These are phyloP conservation scores for Tuber borchii DNA, from an alignment of 495 filamentous ascomycete species.

Conservation along the genomic window DNA sequence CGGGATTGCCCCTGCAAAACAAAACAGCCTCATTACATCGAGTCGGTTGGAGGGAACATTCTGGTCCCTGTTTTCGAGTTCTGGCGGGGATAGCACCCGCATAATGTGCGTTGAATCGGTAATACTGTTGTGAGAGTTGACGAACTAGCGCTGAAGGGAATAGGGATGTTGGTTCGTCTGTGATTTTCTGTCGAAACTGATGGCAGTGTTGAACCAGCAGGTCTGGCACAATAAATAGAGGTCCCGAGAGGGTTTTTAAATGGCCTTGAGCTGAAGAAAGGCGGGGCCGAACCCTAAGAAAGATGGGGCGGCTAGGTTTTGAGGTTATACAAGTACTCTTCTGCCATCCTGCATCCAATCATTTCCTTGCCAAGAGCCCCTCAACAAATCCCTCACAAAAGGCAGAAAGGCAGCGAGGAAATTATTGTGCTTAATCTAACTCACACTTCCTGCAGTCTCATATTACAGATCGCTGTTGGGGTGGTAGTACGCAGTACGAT, in stretches of 20 bases:
- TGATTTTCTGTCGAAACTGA: neutral
- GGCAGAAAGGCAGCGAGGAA: neutral
- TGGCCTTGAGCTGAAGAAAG: neutral
- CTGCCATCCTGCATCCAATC: neutral
- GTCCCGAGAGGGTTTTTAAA: neutral
- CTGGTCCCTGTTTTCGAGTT: neutral
- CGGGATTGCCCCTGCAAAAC: neutral
- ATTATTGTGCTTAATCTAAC: neutral
- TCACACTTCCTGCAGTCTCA: neutral
- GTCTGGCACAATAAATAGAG: neutral
- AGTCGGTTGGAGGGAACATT: too few relatives aligned
- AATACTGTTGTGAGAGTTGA: neutral
- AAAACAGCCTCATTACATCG: neutral
- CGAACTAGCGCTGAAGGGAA: neutral
- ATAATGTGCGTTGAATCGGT: neutral
- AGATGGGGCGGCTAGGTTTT: neutral
- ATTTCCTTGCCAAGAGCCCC: neutral
- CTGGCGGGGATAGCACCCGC: neutral
- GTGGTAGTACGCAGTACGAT: neutral
- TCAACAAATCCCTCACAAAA: neutral
- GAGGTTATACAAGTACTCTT: neutral
- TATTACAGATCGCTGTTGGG: neutral
- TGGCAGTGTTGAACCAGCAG: neutral
- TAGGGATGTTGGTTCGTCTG: neutral
- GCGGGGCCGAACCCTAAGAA: neutral